These are phyloP conservation scores for Rosa multiflora DNA, from an alignment of 306 rosid species.

Conservation along the genomic window DNA sequence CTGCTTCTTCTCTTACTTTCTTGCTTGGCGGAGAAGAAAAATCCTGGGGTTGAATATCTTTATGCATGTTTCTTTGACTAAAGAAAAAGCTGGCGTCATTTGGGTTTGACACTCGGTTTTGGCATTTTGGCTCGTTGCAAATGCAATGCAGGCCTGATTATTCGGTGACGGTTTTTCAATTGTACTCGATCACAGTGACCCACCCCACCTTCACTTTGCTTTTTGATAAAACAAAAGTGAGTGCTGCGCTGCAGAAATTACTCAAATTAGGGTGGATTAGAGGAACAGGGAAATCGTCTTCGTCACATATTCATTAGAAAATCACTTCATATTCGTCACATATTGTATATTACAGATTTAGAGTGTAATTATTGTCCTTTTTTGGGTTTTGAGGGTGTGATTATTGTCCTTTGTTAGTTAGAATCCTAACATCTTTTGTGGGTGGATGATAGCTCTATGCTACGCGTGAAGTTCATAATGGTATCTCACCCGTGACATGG, in stretches of 20 bases:
- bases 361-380: not conserved
- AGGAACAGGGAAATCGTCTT: not conserved
- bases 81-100: not conserved
- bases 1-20: not conserved
- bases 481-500: no score
- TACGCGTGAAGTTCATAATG: no score
- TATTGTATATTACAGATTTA: no score
- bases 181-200: not conserved
- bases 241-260: no score
- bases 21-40: not conserved
- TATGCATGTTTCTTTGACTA: not conserved
- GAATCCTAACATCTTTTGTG: not conserved
- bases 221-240: not conserved
- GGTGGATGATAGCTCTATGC: no score
- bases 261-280: not conserved
- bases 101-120: not conserved
- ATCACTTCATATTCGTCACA: not conserved
- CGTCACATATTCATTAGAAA: not conserved
- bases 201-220: not conserved
- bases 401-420: not conserved
- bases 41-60: not conserved
- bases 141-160: not conserved
- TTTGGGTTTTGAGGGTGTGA: no score
- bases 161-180: not conserved
- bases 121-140: not conserved